phyloP scores from a whole-genome alignment of 345 rosid species.

The Melaleuca alternifolia region DNA sequence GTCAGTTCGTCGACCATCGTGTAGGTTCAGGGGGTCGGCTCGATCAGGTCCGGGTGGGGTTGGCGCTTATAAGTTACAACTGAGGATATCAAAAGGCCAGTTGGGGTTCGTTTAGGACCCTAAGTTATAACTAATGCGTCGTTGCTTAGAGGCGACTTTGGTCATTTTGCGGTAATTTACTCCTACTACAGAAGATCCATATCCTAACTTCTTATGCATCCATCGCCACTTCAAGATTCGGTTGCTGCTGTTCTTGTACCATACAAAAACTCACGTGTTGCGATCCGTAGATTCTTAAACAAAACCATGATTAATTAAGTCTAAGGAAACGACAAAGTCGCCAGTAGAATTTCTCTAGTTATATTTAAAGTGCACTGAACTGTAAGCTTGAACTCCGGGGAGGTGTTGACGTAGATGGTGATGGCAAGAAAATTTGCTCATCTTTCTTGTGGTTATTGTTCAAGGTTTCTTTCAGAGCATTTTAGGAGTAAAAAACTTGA shows the following conservation, averaged over 20 bases:
- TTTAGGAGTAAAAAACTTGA: neutral
- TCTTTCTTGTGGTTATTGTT: neutral
- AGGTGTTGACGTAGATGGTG: neutral
- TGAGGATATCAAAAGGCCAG: fast-evolving
- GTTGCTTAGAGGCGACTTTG: neutral
- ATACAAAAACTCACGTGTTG: neutral
- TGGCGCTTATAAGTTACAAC: neutral
- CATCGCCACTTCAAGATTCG: neutral
- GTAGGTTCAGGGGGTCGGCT: neutral
- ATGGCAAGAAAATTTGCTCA: neutral
- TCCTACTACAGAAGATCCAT: too few species aligned
- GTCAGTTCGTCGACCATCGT: neutral
- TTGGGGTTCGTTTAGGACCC: neutral
- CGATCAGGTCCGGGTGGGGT: neutral
- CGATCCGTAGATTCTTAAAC: neutral
- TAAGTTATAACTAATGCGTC: neutral
- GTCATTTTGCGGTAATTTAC: neutral
- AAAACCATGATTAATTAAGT: neutral
- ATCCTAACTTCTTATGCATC: too few species aligned
- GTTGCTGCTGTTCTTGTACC: neutral
- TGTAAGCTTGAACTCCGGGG: neutral
- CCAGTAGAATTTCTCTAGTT: neutral
- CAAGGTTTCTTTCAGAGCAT: neutral
- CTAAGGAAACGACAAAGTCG: neutral
- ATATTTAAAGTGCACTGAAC: neutral